These are phyloP conservation scores for Trichoderma asperellum DNA, from an alignment of 2,329 filamentous ascomycete genomes.

Conservation along the genomic window DNA sequence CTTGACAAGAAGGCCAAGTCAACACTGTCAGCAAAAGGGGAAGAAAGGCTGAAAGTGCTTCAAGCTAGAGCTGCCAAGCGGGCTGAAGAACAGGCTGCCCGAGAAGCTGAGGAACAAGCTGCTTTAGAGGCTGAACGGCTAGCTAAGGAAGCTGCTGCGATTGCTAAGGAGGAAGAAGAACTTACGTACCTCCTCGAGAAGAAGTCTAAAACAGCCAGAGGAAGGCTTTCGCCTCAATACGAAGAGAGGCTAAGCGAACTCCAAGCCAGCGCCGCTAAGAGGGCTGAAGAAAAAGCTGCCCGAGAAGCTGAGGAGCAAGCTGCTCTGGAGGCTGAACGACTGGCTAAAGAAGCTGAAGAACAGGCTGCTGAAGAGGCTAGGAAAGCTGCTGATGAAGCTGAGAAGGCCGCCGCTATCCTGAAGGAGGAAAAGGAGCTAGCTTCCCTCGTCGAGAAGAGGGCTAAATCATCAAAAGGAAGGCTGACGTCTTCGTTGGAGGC, in stretches of 20 bases:
- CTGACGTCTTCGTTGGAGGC: conserved; percentile 51
- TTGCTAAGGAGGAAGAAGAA: conserved; percentile 32
- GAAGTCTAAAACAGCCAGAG: conserved; percentile 38
- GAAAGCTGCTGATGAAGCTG: neutral
- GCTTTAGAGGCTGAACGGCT: conserved; percentile 33
- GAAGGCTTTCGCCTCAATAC: no score
- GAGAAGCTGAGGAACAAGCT: conserved; percentile 35
- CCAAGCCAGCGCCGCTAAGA: conserved; percentile 28
- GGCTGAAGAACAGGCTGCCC: conserved; percentile 34
- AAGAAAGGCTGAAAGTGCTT: neutral
- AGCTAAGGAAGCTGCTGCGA: conserved; percentile 31
- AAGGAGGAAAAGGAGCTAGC: conserved; percentile 47
- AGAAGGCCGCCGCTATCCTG: conserved; percentile 30
- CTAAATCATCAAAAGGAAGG: conserved; percentile 51
- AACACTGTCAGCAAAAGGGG: conserved; percentile 4
- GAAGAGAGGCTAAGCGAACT: conserved; percentile 38
- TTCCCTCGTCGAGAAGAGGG: conserved; percentile 52
- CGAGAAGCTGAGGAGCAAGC: conserved; percentile 33
- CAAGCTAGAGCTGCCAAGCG: conserved; percentile 10
- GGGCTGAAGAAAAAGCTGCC: conserved; percentile 34
- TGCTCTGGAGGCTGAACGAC: conserved; percentile 38
- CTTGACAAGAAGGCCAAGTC: conserved; percentile 39
- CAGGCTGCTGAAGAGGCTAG: conserved; percentile 27
- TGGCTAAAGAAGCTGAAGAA: conserved; percentile 46
- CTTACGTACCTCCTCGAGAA: conserved; percentile 47